Conservation (phyloP, 306 rosid genomes). For the Leucaena leucocephala region DNA sequence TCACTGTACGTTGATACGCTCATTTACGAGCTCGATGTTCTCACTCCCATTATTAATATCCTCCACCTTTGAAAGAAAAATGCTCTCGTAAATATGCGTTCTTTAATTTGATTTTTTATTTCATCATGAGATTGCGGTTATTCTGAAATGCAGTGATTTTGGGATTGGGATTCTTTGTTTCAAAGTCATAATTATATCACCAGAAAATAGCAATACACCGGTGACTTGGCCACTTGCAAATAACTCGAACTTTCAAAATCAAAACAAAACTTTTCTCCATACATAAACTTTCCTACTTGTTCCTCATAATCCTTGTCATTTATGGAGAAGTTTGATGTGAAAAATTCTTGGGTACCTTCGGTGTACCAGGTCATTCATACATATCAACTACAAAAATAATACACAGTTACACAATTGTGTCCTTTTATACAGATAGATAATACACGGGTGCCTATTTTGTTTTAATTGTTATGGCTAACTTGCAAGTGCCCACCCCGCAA, state of each 20-base stretch:
- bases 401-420: no score
- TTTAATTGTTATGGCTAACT: neutral
- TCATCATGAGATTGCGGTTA: neutral
- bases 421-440: no score
- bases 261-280: neutral
- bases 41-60: neutral
- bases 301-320: neutral
- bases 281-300: neutral
- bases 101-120: neutral
- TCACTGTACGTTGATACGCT: slow-evolving; percentile 60
- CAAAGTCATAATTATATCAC: neutral
- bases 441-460: no score
- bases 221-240: neutral
- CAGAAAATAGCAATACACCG: neutral
- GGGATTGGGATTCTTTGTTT: neutral
- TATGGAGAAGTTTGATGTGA: neutral
- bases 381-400: no score
- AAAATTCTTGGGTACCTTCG: no score
- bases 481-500: neutral
- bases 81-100: neutral
- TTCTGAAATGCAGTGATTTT: neutral
- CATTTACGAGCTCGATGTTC: neutral
- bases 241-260: neutral
- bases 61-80: neutral
- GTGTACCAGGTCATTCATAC: no score